A percentile compares a stretch with the other conserved stretches of the same genome.
phyloP scores from a whole-genome alignment of 2,329 filamentous ascomycete species.

The Pleomassaria siparia region DNA sequence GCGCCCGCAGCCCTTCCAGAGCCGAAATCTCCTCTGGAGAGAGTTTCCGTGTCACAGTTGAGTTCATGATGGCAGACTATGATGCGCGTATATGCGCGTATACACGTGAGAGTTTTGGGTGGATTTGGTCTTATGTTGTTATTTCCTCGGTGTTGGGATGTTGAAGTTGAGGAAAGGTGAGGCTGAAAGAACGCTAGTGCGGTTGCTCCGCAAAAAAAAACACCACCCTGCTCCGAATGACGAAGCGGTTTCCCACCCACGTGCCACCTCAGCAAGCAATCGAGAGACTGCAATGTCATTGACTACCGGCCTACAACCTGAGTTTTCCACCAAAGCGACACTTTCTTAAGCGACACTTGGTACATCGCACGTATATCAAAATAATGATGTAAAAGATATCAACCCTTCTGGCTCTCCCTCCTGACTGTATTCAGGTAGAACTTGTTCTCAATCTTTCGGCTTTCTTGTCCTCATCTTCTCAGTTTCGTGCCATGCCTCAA shows the following conservation, averaged over 20 bases:
- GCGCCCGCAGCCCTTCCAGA: conserved; percentile 14
- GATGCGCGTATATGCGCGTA: no score
- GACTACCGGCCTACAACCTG: no score
- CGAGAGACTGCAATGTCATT: no score
- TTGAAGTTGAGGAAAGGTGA: not conserved
- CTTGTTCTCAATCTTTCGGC: no score
- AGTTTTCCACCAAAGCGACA: no score
- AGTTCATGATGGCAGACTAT: conserved; percentile 5
- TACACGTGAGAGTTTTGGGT: not conserved
- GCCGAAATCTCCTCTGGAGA: conserved; percentile 10
- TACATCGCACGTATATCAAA: no score
- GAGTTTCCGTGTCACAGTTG: not conserved
- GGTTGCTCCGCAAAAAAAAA: not conserved
- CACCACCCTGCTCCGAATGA: not conserved
- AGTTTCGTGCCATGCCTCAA: no score
- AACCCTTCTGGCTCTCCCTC: no score
- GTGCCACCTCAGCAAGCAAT: not conserved
- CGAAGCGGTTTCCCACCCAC: not conserved
- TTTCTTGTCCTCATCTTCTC: no score
- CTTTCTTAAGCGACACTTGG: no score
- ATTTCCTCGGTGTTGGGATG: not conserved
- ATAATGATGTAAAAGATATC: no score
- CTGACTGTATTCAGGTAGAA: no score
- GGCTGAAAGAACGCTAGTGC: conserved; percentile 1
- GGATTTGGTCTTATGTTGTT: not conserved